Conservation (phyloP, 805 yeast species). For the Lachancea sp. region DNA sequence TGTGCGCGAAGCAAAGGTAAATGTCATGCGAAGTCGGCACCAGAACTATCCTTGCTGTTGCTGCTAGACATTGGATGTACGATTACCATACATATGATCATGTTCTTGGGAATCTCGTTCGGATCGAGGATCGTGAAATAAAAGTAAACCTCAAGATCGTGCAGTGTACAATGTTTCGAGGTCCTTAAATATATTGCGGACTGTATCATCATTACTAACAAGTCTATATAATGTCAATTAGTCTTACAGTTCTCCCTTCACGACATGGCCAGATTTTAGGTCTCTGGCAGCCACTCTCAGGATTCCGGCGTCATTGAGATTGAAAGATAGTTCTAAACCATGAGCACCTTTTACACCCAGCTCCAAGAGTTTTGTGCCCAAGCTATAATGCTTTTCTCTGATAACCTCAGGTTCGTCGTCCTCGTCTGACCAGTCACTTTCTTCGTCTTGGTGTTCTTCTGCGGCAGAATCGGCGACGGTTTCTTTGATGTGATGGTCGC, state of each 20-base stretch:
- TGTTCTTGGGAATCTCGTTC: too few relatives aligned
- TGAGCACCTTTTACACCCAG: slow-evolving; percentile 65
- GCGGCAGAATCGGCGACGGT: slow-evolving; percentile 64
- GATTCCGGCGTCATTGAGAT: slow-evolving; percentile 54
- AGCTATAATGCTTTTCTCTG: slow-evolving; percentile 65
- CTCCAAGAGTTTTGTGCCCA: slow-evolving; percentile 72
- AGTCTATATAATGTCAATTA: background rate
- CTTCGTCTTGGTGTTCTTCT: slow-evolving; percentile 46
- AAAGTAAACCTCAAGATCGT: too few relatives aligned
- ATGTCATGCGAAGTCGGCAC: too few relatives aligned
- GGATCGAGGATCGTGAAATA: too few relatives aligned
- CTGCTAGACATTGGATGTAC: too few relatives aligned
- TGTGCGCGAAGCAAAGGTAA: too few relatives aligned
- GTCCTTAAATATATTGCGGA: background rate
- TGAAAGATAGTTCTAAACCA: slow-evolving; percentile 54
- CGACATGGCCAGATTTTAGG: slow-evolving; percentile 50
- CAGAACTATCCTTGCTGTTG: too few relatives aligned
- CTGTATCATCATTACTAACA: background rate
- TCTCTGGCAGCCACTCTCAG: slow-evolving; percentile 59
- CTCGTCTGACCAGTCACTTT: slow-evolving; percentile 44
- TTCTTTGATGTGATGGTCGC: slow-evolving; percentile 76
- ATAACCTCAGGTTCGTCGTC: slow-evolving; percentile 90
- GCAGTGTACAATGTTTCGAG: too few relatives aligned
- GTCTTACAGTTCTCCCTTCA: slow-evolving; percentile 44
- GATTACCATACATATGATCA: too few relatives aligned